Evolutionary conservation across 805 yeast genomes (phyloP), one percentile per base, ranked within the genome.

Genomic region (Zygotorulaspora florentina): DNA sequence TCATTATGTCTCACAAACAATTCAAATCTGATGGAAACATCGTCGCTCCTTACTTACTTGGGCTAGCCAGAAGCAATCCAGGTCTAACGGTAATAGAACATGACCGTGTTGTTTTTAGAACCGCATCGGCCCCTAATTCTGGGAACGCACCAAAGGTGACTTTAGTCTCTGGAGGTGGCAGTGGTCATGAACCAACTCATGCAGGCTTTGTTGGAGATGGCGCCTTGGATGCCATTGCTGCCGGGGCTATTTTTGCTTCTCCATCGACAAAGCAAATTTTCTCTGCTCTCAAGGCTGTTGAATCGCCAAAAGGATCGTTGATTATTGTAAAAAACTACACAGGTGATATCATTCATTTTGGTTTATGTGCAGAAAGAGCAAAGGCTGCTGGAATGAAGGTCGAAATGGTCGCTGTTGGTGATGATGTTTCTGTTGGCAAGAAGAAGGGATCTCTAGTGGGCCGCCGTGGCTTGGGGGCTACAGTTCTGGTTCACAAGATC

Each of bases 181-280:
- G 89, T 4, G 96, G 96, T 36, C 96, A 87, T 59, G 96, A 88
- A 65, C 96, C 96, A 15, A 73, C 87, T 7, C 95, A 88, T 56
- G 86, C 84, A 10, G 96, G 95, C 0, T 87, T 79, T 62, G 89
- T 87, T 15, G 96, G 96, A 2, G 75, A 77, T 9, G 89, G 89
- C 37, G 68, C 83, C 43, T 64, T 87, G 18, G 89, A 85, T 55
- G 89, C 83, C 23, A 95, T 91, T 0, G 93, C 87, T 5, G 79
- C 86, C 27, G 96, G 96, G 5, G 75, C 81, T 35, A 74, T 85
- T 23, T 87, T 87, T 68, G 95, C 95, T 0, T 85, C 93, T n/a
- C 96, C 96, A 1, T 77, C 86, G 17, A 85, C 93, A 2, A 83
- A 80, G 57, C 96, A 87, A 66, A 83, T 87, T 54, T 67, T 86